Conservation (phyloP, 1,284 basidiomycete genomes). For the Filobasidium uniguttulatum region DNA sequence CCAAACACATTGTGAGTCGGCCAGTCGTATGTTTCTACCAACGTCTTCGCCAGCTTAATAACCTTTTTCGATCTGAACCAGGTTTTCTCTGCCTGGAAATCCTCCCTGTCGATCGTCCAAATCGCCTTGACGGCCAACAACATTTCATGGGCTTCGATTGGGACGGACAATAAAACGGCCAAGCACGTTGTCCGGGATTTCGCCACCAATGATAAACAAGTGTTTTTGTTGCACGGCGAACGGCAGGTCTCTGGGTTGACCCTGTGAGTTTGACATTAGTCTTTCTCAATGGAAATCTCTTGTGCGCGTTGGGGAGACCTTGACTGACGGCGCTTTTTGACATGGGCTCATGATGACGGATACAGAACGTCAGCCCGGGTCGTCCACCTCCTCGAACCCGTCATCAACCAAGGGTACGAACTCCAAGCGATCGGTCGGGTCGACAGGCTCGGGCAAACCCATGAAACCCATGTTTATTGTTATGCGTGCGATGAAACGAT, state of each 20-base stretch:
- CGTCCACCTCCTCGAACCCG: constrained; percentile 36
- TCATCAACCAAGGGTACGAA: constrained; percentile 35
- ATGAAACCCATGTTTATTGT: constrained; percentile 34
- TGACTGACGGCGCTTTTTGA: background rate
- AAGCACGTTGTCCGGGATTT: constrained; percentile 31
- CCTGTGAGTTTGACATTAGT: constrained; percentile 13
- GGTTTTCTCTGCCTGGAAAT: constrained; percentile 12
- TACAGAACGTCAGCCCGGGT: constrained; percentile 27
- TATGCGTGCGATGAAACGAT: constrained; percentile 26
- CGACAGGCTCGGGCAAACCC: constrained; percentile 28
- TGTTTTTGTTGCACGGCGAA: constrained; percentile 36
- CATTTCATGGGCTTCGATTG: constrained; percentile 28
- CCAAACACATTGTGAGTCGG: constrained; percentile 13
- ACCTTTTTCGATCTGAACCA: too few species aligned
- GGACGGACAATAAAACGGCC: constrained; percentile 17
- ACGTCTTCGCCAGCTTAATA: background rate
- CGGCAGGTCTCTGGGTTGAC: constrained; percentile 34
- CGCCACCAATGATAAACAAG: constrained; percentile 23
- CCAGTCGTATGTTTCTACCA: background rate
- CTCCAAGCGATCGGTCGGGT: constrained; percentile 35
- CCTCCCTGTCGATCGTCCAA: constrained; percentile 26
- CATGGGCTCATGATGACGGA: background rate
- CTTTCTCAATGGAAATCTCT: background rate
- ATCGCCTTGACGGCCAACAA: constrained; percentile 25
- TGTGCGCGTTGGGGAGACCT: background rate